These are phyloP conservation scores for Hypoxylon sp. DNA, from an alignment of 2,329 filamentous ascomycete species.

Conservation along the genomic window DNA sequence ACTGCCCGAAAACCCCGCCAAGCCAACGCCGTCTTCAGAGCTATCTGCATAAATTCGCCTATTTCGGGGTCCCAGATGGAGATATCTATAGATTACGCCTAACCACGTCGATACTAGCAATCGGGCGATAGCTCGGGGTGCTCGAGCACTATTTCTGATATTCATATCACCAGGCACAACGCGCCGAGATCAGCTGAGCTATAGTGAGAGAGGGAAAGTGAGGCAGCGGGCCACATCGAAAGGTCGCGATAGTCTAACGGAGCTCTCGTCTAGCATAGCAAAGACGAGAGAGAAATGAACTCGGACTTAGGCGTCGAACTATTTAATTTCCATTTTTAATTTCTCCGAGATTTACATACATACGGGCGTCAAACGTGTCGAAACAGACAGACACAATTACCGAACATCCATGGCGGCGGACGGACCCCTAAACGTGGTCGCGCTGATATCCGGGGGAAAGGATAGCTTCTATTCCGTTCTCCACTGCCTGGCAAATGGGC, in stretches of 20 bases:
- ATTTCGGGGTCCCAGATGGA: constrained; percentile 15
- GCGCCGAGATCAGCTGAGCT: constrained; percentile 38
- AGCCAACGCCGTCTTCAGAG: constrained; percentile 33
- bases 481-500: constrained; percentile 89
- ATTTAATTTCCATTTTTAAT: constrained; percentile 27
- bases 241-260: constrained; percentile 7
- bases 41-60: constrained; percentile 18
- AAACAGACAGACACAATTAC: constrained; percentile 4
- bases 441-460: constrained; percentile 94
- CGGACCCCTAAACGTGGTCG: constrained; percentile 80
- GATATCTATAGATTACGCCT: constrained; percentile 27
- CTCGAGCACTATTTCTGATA: constrained; percentile 31
- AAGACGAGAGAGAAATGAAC: constrained; percentile 20
- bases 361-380: background rate
- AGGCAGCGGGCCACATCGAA: constrained; percentile 33
- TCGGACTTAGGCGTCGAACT: constrained; percentile 23
- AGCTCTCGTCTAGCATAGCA: constrained; percentile 14
- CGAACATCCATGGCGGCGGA: constrained; percentile 59
- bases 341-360: constrained; percentile 28
- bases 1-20: constrained; percentile 33
- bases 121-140: constrained; percentile 24
- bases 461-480: constrained; percentile 95
- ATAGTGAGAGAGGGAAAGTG: constrained; percentile 21
- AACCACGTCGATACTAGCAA: constrained; percentile 31
- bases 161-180: constrained; percentile 16